Percentiles rank a stretch among this genome's conserved stretches.
These are phyloP conservation scores for Fusarium humuli DNA, from an alignment of 2,329 filamentous ascomycete genomes.

Conservation along the genomic window DNA sequence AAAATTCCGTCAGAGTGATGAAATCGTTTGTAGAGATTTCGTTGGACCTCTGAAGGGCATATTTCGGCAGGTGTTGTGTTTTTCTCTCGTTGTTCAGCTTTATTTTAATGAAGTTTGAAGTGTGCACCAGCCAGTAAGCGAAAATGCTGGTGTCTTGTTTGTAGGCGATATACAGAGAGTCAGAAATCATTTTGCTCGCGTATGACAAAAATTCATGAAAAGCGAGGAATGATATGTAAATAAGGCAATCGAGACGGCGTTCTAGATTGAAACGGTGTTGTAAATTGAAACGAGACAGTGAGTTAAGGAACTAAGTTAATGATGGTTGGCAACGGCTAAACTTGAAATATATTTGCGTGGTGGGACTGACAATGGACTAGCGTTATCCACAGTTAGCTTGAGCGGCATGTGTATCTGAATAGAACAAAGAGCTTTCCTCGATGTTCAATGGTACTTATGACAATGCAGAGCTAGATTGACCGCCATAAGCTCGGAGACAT, in stretches of 20 bases:
- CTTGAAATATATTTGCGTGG: neutral
- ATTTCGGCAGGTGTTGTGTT: neutral
- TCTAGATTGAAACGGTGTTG: neutral
- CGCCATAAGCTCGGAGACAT: neutral
- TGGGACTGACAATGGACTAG: neutral
- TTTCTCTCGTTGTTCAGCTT: neutral
- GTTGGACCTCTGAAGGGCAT: neutral
- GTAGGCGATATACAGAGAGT: neutral
- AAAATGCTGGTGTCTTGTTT: neutral
- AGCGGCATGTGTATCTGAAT: neutral
- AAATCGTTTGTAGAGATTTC: neutral
- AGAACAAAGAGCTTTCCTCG: neutral
- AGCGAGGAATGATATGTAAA: accelerated
- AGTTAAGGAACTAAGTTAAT: neutral
- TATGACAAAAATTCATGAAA: neutral
- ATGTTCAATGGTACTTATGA: neutral
- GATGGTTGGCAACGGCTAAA: neutral
- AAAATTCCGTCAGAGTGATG: neutral
- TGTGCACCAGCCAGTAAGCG: neutral
- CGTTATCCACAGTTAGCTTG: neutral
- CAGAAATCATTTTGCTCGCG: accelerated
- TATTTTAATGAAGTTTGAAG: neutral
- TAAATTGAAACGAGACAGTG: neutral
- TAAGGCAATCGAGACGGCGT: too few relatives aligned
- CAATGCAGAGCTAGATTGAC: neutral